Evolutionary conservation across 495 filamentous ascomycete genomes (phyloP).

Genomic region (Xanthoparmelia taractica): DNA sequence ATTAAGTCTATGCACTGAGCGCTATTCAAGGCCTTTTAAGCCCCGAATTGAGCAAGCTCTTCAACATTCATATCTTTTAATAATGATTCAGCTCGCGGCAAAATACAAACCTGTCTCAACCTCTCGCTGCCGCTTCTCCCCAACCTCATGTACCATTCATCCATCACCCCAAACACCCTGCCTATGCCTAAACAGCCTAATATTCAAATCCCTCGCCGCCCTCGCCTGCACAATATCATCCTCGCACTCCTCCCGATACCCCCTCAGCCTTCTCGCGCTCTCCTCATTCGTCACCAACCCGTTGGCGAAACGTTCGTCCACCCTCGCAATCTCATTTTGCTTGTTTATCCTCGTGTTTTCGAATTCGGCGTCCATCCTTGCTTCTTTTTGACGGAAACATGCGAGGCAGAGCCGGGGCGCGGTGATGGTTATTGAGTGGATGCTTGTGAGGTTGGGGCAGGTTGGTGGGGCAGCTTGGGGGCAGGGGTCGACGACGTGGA

Average conservation of each 20-base stretch:
- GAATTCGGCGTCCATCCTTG: neutral
- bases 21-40: no score
- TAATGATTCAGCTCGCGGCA: no score
- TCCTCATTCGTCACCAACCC: neutral
- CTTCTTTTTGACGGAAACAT: neutral
- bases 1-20: no score
- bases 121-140: neutral
- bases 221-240: neutral
- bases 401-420: neutral
- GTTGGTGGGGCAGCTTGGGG: accelerated
- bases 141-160: neutral
- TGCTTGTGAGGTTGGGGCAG: neutral
- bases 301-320: neutral
- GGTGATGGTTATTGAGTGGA: neutral
- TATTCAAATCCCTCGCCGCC: neutral
- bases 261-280: neutral
- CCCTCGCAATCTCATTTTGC: neutral
- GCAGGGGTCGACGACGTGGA: neutral
- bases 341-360: neutral
- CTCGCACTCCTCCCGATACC: neutral
- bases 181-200: neutral
- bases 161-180: neutral
- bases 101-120: neutral
- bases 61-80: no score
- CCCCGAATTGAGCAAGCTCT: no score